Evolutionary conservation across 1,139 yeast genomes (phyloP).

Genomic region (Insectozyma bohioensis): DNA sequence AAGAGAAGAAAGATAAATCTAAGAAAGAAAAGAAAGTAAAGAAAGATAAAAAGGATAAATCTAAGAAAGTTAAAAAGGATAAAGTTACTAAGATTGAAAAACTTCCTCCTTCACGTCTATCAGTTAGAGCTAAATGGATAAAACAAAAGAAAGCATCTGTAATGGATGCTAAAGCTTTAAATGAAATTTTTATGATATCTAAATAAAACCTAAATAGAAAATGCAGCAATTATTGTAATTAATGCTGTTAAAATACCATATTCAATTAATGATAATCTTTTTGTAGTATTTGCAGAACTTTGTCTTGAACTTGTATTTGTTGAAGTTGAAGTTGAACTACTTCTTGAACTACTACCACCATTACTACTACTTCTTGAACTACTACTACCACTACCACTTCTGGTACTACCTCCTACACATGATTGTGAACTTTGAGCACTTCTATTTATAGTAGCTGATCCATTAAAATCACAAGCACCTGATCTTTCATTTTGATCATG

Average conservation of each 20-base stretch:
- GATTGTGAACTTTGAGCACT: conserved; percentile 33
- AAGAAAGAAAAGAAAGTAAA: conserved; percentile 19
- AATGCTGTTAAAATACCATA: conserved; percentile 25
- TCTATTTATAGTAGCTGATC: conserved; percentile 37
- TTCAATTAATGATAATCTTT: conserved; percentile 4
- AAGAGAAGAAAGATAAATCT: conserved; percentile 19
- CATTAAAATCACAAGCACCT: conserved; percentile 43
- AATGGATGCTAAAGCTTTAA: conserved; percentile 81
- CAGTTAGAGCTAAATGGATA: conserved; percentile 84
- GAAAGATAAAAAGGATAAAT: conserved; percentile 20
- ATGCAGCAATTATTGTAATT: conserved; percentile 40
- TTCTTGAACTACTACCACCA: not conserved
- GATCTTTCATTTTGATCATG: conserved; percentile 24
- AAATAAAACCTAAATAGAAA: conserved; percentile 24
- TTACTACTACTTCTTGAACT: conserved; percentile 2
- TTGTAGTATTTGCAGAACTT: conserved; percentile 17
- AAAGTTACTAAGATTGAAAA: conserved; percentile 17
- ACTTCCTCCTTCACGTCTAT: conserved; percentile 53
- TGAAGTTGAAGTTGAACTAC: conserved; percentile 4
- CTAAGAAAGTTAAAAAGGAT: conserved; percentile 14
- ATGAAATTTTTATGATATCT: conserved; percentile 88
- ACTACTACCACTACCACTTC: not conserved
- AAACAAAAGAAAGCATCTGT: conserved; percentile 89
- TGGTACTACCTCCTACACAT: conserved; percentile 14
- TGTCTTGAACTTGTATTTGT: conserved; percentile 4